Percentiles rank a stretch among this genome's conserved stretches.
Conservation (phyloP, 179 eudicot species). For the Sideroxylon spinosum region DNA sequence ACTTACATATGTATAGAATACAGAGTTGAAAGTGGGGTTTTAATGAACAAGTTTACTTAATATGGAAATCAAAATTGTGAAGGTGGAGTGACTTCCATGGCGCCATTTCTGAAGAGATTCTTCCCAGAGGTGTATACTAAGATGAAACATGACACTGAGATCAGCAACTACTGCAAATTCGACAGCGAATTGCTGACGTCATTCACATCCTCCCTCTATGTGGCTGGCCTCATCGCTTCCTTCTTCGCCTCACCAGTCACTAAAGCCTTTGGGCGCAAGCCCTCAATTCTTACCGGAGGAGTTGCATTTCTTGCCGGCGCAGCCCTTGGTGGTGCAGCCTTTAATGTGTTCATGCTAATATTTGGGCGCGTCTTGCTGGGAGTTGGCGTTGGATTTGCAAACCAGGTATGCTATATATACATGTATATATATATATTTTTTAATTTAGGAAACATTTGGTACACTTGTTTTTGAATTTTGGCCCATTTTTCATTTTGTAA, state of each 20-base stretch:
- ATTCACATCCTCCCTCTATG: slow-evolving; percentile 44
- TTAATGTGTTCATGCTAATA: slow-evolving; percentile 31
- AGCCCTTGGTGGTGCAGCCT: slow-evolving; percentile 32
- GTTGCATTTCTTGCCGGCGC: slow-evolving; percentile 34
- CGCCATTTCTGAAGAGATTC: slow-evolving; percentile 37
- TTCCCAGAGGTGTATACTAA: slow-evolving; percentile 32
- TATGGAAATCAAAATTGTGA: slow-evolving; percentile 11
- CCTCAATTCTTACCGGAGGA: slow-evolving; percentile 35
- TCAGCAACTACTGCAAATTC: slow-evolving; percentile 45
- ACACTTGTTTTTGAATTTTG: no score
- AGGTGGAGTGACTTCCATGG: slow-evolving; percentile 53
- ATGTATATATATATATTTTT: not conserved
- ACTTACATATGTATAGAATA: no score
- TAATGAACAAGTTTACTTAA: not conserved
- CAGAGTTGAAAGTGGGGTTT: no score
- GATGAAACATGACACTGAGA: slow-evolving; percentile 28
- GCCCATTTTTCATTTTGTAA: no score
- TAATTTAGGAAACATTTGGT: no score
- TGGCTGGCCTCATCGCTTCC: slow-evolving; percentile 42
- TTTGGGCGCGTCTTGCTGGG: slow-evolving; percentile 40
- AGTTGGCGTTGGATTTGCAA: slow-evolving; percentile 40
- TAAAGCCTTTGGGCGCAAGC: slow-evolving; percentile 31
- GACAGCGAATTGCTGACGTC: slow-evolving; percentile 38
- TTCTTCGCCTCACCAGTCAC: slow-evolving; percentile 34
- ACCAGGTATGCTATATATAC: slow-evolving; percentile 33